phyloP scores from a whole-genome alignment of 2,329 filamentous ascomycete genomes.

The Cladophialophora carrionii region DNA sequence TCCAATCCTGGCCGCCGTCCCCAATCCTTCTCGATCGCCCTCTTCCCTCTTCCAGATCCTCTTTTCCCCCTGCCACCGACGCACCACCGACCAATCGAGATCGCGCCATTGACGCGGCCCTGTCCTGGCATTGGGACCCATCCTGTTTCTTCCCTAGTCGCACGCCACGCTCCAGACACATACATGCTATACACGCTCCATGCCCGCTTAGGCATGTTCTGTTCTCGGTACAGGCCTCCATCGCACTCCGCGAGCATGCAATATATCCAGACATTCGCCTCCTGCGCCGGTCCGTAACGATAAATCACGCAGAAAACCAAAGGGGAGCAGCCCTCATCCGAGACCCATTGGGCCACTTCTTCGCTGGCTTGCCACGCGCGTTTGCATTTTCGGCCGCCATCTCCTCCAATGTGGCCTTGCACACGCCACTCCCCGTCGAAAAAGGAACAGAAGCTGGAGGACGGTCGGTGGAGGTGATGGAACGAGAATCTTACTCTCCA shows the following conservation, averaged over 20 bases:
- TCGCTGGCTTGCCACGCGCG: conserved; percentile 24
- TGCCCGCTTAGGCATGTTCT: conserved; percentile 31
- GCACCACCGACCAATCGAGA: conserved; percentile 8
- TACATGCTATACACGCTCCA: conserved; percentile 21
- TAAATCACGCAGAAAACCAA: conserved; percentile 9
- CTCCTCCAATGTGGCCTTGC: conserved; percentile 31
- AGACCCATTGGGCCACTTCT: conserved; percentile 13
- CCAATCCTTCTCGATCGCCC: conserved; percentile 24
- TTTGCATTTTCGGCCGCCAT: conserved; percentile 7
- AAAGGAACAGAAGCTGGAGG: conserved; percentile 30
- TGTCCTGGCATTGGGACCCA: conserved; percentile 16
- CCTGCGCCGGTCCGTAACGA: conserved; percentile 14
- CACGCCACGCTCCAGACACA: conserved; percentile 9
- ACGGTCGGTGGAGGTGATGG: conserved; percentile 29
- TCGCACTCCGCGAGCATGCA: conserved; percentile 30
- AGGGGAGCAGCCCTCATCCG: conserved; percentile 15
- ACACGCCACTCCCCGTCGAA: conserved; percentile 16
- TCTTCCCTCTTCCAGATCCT: conserved; percentile 22
- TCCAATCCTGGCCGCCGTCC: conserved; percentile 9
- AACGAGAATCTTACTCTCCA: conserved; percentile 15
- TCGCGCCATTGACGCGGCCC: conserved; percentile 5
- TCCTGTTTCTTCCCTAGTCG: conserved; percentile 21
- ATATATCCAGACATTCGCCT: conserved; percentile 21
- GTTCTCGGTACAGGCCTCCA: conserved; percentile 21
- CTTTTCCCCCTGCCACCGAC: conserved; percentile 14